Evolutionary conservation across 139 green algal genomes (phyloP).

Genomic region (Penium margaritaceum): DNA sequence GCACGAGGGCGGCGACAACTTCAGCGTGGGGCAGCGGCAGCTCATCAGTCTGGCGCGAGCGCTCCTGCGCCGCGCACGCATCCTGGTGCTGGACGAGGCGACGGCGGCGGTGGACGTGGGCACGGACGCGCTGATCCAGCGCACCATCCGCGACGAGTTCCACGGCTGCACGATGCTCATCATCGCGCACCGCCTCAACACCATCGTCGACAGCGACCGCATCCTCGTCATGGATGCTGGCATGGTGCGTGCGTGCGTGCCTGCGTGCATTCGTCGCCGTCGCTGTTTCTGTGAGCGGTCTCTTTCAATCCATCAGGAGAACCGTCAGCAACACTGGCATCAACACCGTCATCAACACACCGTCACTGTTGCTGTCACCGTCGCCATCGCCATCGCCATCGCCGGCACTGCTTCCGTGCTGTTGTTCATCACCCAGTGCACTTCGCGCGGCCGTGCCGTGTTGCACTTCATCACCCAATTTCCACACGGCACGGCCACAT

Average conservation of each 20-base stretch:
- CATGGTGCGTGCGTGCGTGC: constrained; percentile 23
- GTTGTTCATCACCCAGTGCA: too few relatives aligned
- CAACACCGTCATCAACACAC: too few relatives aligned
- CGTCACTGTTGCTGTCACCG: too few relatives aligned
- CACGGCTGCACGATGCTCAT: constrained; percentile 61
- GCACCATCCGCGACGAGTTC: constrained; percentile 74
- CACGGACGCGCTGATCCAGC: constrained; percentile 71
- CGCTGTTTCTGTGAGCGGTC: constrained; percentile 17
- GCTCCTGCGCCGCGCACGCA: constrained; percentile 60
- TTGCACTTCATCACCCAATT: too few relatives aligned
- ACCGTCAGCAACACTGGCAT: too few relatives aligned
- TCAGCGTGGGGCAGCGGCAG: constrained; percentile 78
- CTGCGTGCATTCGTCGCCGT: neutral
- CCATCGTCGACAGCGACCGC: constrained; percentile 46
- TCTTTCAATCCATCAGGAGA: too few relatives aligned
- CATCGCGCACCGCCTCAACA: constrained; percentile 49
- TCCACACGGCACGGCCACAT: too few relatives aligned
- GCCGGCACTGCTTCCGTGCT: too few relatives aligned
- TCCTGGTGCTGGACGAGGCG: constrained; percentile 81
- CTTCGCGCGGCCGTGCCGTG: too few relatives aligned
- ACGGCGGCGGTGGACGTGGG: constrained; percentile 80
- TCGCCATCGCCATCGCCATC: constrained; percentile 39
- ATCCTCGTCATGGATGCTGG: constrained; percentile 45
- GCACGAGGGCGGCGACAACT: constrained; percentile 74
- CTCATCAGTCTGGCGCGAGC: constrained; percentile 84